phyloP scores from a whole-genome alignment of 331 rosid genomes.

The Acacia pycnantha region DNA sequence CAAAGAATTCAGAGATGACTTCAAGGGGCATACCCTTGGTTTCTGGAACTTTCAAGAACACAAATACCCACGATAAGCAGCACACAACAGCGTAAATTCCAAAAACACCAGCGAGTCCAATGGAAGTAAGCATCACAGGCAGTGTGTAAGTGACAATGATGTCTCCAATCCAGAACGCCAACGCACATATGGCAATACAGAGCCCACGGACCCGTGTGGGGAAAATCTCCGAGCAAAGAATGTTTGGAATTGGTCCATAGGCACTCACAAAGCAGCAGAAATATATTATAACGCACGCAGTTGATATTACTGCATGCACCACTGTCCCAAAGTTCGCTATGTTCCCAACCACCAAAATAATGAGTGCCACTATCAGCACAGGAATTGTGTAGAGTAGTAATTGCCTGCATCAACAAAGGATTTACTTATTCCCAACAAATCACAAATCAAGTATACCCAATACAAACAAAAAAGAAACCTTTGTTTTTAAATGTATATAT shows the following conservation, averaged over 20 bases:
- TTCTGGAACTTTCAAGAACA: conserved; percentile 59
- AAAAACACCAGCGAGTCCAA: conserved; percentile 50
- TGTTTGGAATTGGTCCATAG: conserved; percentile 57
- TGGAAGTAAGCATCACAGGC: conserved; percentile 43
- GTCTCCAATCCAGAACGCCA: conserved; percentile 56
- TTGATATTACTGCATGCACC: conserved; percentile 46
- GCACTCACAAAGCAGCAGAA: conserved; percentile 55
- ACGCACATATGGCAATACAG: conserved; percentile 59
- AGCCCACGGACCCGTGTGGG: conserved; percentile 65
- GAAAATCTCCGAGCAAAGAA: conserved; percentile 59
- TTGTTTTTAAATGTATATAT: neutral
- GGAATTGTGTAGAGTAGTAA: conserved; percentile 57
- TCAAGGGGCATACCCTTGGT: conserved; percentile 76
- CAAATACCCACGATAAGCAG: conserved; percentile 46
- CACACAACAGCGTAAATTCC: conserved; percentile 53
- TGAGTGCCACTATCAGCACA: conserved; percentile 44
- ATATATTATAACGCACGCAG: conserved; percentile 43
- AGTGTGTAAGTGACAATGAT: conserved; percentile 56
- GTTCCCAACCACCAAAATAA: conserved; percentile 42
- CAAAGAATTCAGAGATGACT: conserved; percentile 62
- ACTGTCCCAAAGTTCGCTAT: conserved; percentile 33
- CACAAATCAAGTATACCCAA: conserved; percentile 14
- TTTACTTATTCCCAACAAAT: neutral
- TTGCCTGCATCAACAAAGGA: conserved; percentile 35
- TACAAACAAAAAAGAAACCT: neutral